Percentiles rank a stretch among this genome's conserved stretches.
These are phyloP conservation scores for Raffaelea deltoideospora DNA, from an alignment of 2,329 filamentous ascomycete genomes.

Conservation along the genomic window DNA sequence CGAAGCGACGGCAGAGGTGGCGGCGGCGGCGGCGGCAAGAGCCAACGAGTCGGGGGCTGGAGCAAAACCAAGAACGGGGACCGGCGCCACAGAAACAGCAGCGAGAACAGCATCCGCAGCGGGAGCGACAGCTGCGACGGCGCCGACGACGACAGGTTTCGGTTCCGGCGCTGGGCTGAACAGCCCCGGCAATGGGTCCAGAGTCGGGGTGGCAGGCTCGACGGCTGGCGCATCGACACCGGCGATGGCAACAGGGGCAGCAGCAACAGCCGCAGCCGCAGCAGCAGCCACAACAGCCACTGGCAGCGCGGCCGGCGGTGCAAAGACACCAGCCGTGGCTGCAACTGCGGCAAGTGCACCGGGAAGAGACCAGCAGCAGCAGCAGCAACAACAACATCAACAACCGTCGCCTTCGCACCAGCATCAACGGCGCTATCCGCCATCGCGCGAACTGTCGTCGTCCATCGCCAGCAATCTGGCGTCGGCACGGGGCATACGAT, in stretches of 20 bases:
- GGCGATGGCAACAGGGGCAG: neutral
- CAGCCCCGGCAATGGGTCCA: neutral
- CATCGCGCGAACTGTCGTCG: slow-evolving; percentile 55
- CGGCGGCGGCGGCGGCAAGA: slow-evolving; percentile 5
- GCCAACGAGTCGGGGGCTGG: no score
- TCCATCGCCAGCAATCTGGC: slow-evolving; percentile 84
- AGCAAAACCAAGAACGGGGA: slow-evolving; percentile 9
- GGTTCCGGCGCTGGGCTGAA: neutral
- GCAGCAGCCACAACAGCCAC: neutral
- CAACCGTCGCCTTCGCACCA: slow-evolving; percentile 21
- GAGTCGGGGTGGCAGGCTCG: no score
- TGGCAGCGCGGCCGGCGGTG: no score
- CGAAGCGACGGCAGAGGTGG: neutral
- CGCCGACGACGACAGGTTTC: slow-evolving; percentile 5
- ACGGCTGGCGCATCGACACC: neutral
- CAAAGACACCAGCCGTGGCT: no score
- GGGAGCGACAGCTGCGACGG: neutral
- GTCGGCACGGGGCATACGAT: slow-evolving; percentile 65
- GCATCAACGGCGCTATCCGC: slow-evolving; percentile 34
- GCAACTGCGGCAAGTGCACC: no score
- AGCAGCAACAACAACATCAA: neutral
- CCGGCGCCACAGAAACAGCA: slow-evolving; percentile 12
- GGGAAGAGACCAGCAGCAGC: neutral
- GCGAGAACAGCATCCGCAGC: neutral
- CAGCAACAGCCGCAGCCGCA: slow-evolving; percentile 14